phyloP scores from a whole-genome alignment of 2,329 filamentous ascomycete species.

The Fusarium nygamai region DNA sequence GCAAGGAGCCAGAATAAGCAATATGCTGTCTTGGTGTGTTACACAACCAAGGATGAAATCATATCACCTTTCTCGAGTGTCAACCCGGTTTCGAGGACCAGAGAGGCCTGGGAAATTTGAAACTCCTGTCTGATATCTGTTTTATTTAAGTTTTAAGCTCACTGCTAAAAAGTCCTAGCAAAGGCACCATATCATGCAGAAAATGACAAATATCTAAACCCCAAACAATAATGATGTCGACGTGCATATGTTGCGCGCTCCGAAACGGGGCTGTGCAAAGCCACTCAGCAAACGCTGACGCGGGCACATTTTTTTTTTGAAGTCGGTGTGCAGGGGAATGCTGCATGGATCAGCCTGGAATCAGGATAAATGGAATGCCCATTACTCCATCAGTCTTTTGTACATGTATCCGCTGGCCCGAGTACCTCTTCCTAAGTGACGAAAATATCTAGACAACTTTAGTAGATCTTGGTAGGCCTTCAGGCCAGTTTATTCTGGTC shows the following conservation, averaged over 20 bases:
- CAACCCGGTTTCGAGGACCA: not conserved
- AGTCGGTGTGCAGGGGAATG: not conserved
- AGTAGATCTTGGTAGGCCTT: not conserved
- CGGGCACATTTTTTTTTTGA: not conserved
- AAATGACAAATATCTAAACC: not conserved
- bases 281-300: not conserved
- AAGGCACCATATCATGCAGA: not conserved
- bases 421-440: not conserved
- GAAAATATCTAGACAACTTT: not conserved
- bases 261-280: not conserved
- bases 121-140: no score
- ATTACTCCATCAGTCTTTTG: not conserved
- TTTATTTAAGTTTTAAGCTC: not conserved
- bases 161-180: not conserved
- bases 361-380: not conserved
- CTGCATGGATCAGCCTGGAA: not conserved
- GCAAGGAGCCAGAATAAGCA: not conserved
- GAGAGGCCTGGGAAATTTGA: accelerated
- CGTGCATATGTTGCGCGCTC: not conserved
- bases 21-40: not conserved
- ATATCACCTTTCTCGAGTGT: no score
- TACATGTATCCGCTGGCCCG: not conserved
- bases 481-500: not conserved
- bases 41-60: not conserved
- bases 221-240: not conserved